These are phyloP conservation scores for Neofusicoccum laricinum DNA, from an alignment of 2,329 filamentous ascomycete genomes.

Conservation along the genomic window DNA sequence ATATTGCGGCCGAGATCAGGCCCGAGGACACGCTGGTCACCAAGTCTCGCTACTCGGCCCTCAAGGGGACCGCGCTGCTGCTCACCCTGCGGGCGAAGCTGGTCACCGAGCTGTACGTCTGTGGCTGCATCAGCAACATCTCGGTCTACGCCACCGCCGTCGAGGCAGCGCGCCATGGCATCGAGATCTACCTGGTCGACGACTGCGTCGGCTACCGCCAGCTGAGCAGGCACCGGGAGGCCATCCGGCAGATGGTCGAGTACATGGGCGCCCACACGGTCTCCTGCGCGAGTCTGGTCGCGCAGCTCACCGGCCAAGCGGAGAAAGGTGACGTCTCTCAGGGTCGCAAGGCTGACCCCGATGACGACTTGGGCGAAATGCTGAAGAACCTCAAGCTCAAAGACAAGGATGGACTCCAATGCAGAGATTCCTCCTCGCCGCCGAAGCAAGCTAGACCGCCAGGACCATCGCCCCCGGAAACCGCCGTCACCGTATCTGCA, in stretches of 20 bases:
- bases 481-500: background rate
- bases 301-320: conserved; percentile 23
- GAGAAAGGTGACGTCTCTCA: conserved; percentile 10
- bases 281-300: conserved; percentile 58
- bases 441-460: background rate
- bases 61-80: conserved; percentile 71
- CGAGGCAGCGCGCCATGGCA: conserved; percentile 83
- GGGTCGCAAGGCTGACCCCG: background rate
- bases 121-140: conserved; percentile 80
- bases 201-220: conserved; percentile 84
- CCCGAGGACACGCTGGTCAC: conserved; percentile 53
- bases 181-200: conserved; percentile 80
- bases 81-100: conserved; percentile 78
- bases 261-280: conserved; percentile 71
- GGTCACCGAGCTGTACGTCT: conserved; percentile 85
- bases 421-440: background rate
- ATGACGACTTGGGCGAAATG: background rate
- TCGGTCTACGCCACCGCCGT: conserved; percentile 89
- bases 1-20: conserved; percentile 50
- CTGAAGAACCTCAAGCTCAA: conserved; percentile 14
- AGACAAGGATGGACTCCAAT: background rate
- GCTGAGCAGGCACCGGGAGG: conserved; percentile 65
- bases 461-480: background rate
- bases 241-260: conserved; percentile 68
- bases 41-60: conserved; percentile 87